phyloP scores from a whole-genome alignment of 495 filamentous ascomycete genomes.

The Venustampulla echinocandica region DNA sequence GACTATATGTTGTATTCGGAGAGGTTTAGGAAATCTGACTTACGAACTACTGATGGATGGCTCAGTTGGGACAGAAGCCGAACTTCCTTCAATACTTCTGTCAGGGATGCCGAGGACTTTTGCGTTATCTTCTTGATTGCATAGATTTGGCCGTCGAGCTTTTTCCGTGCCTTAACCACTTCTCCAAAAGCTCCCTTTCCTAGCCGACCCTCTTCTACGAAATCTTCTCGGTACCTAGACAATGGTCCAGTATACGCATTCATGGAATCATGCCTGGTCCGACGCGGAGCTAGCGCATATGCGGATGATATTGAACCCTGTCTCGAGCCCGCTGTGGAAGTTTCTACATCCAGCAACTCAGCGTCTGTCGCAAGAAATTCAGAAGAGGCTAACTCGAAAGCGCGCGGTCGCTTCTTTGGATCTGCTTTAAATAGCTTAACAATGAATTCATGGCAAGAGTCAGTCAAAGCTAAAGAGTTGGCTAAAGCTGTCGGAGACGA shows the following conservation, averaged over 20 bases:
- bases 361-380: constrained; percentile 70
- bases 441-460: constrained; percentile 68
- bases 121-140: constrained; percentile 94
- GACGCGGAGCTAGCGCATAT: constrained; percentile 24
- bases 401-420: constrained; percentile 73
- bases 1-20: too few relatives aligned
- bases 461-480: constrained; percentile 53
- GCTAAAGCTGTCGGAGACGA: constrained; percentile 65
- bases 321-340: constrained; percentile 27
- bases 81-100: constrained; percentile 84
- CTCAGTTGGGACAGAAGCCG: constrained; percentile 84
- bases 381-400: constrained; percentile 81
- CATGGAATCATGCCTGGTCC: constrained; percentile 42
- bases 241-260: constrained; percentile 24
- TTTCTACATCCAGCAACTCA: constrained; percentile 39
- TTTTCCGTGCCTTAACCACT: constrained; percentile 93
- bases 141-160: constrained; percentile 85
- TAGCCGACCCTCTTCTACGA: constrained; percentile 76
- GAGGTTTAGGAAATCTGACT: constrained; percentile 13
- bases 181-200: constrained; percentile 94
- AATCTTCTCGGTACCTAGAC: constrained; percentile 77
- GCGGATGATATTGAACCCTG: constrained; percentile 30
- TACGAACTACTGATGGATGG: constrained; percentile 87
- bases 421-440: constrained; percentile 74
- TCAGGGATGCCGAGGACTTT: constrained; percentile 66